phyloP scores from a whole-genome alignment of 2,329 filamentous ascomycete genomes.

The Cladobotryum mycophilum region DNA sequence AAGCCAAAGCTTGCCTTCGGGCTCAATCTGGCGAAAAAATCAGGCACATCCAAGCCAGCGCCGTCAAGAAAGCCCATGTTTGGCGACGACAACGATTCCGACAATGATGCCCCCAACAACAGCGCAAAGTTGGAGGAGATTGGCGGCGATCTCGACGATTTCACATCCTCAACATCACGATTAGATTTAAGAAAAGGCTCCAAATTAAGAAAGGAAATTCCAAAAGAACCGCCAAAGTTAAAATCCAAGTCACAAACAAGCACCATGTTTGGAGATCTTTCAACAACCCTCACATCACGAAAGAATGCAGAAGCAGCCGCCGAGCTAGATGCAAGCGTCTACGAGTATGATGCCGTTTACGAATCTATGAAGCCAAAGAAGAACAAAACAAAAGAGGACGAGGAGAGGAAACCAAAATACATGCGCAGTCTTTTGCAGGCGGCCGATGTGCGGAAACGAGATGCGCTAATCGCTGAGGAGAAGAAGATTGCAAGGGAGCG shows the following conservation, averaged over 20 bases:
- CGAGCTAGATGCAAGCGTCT: slow-evolving; percentile 65
- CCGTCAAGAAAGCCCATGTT: slow-evolving; percentile 50
- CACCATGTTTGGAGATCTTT: slow-evolving; percentile 58
- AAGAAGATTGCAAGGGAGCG: slow-evolving; percentile 72
- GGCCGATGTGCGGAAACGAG: slow-evolving; percentile 70
- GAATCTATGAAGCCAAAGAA: slow-evolving; percentile 67
- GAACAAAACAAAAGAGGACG: slow-evolving; percentile 46
- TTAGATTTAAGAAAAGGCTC: slow-evolving; percentile 25
- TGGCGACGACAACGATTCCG: slow-evolving; percentile 50
- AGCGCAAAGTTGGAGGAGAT: slow-evolving; percentile 48
- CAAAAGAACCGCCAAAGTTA: slow-evolving; percentile 36
- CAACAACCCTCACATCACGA: slow-evolving; percentile 55
- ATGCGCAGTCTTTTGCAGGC: slow-evolving; percentile 68
- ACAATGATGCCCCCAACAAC: slow-evolving; percentile 38
- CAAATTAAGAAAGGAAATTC: slow-evolving; percentile 28
- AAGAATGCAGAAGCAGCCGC: slow-evolving; percentile 60
- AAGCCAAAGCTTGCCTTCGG: slow-evolving; percentile 48
- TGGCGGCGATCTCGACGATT: slow-evolving; percentile 56
- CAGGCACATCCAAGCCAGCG: slow-evolving; percentile 41
- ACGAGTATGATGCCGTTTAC: slow-evolving; percentile 81
- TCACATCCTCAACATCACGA: slow-evolving; percentile 21
- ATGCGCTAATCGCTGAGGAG: slow-evolving; percentile 71
- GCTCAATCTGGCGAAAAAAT: slow-evolving; percentile 56
- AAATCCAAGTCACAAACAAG: slow-evolving; percentile 37
- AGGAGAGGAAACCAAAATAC: slow-evolving; percentile 66